Evolutionary conservation across 2,329 filamentous ascomycete genomes (phyloP), one percentile per base, ranked within the genome.

Genomic region (Colletotrichum liriopes): DNA sequence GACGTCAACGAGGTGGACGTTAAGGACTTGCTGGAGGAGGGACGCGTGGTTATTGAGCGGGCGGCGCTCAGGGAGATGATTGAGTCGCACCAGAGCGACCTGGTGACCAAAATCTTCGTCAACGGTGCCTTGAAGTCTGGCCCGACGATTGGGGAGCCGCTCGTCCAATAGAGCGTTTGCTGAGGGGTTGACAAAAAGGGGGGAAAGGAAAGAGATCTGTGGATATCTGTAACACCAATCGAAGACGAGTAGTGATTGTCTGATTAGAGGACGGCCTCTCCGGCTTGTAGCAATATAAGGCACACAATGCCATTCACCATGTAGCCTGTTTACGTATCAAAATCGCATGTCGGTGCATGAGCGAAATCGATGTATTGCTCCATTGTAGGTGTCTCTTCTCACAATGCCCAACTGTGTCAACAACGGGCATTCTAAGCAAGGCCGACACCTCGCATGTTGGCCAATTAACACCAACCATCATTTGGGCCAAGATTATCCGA

Each of bases 1-100:
- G 88, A 90, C 69, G 86, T 92, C 71, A 85, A 88, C n/a, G 93
- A 97, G 74, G 94, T 99, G 45, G 96, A 98, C 83, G 94, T 99
- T 74, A 99, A 98, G 89, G 94, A 98, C 81, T 83, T 99, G 75
- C 84, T 99, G 76, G 94, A 96, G 85, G 91, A 92, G 65, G 93
- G 93, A 65, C 91, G 95, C 78, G 86, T 99, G 73, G 91, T 99
- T 72, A 91, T 99, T 78, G 96, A 99, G 88, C 90, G 93, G 81
- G 84, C 86, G 52, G 96, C 96, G 45, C 86, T 99, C 78, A 88
- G 92, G 81, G 88, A 90, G 80, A 90, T 98, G 80, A 88, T 98
- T 78, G 83, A 86, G 79, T 84, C 87, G 75, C 95, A 97, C 78
- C 88, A 92, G 84, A 92, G 89, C 78, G 93, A 94, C 80, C 78